Evolutionary conservation across 352 stramenopile species (phyloP), one percentile per base, ranked within the genome.

Genomic region (Phytopythium montanum): DNA sequence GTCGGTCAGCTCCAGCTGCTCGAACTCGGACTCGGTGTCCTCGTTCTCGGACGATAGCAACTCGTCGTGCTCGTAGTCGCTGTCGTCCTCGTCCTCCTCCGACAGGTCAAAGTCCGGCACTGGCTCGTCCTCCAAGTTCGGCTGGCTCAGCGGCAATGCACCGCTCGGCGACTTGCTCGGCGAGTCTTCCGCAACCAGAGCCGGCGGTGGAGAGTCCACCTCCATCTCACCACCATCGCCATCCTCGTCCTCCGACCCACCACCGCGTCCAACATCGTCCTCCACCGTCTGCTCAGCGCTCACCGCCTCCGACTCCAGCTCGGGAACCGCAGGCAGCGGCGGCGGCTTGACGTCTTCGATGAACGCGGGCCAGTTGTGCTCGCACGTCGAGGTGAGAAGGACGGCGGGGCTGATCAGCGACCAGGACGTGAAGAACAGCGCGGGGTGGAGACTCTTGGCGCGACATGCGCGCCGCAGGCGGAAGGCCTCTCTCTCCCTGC

Each of bases 401-500:
- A 62, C 76, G 10, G 68, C 70, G 6, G 86, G 86, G 33, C 72
- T 83, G 29, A 90, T 85, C 29, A 93, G 72, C 0, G 86, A 86
- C 86, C 86, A 95, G 9, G 81, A 90, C 21, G 86, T 87, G 66
- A 91, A 95, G 65, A 95, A 95, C 8, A 95, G 68, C 31, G 84
- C 78, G 6, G 86, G 86, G 25, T 95, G 86, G 23, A 95, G 56
- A 38, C 89, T 81, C 56, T 93, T 92, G 18, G 16, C 38, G n/a
- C 53, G 53, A n/a, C 53, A 58, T 4, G 53, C 12, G 33, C 28
- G 38, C 7, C 46, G 51, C 16, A 42, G 21, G n/a, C 36, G 51
- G 2, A 21, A 21, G 6, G 21, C 5, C 2, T 42, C 36, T 18
- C 33, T 28, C 0, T 46, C 13, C 26, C 3, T 31, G 21, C 9